These are phyloP conservation scores for Adansonia rubrostipa DNA, from an alignment of 441 rosid genomes.

Conservation along the genomic window DNA sequence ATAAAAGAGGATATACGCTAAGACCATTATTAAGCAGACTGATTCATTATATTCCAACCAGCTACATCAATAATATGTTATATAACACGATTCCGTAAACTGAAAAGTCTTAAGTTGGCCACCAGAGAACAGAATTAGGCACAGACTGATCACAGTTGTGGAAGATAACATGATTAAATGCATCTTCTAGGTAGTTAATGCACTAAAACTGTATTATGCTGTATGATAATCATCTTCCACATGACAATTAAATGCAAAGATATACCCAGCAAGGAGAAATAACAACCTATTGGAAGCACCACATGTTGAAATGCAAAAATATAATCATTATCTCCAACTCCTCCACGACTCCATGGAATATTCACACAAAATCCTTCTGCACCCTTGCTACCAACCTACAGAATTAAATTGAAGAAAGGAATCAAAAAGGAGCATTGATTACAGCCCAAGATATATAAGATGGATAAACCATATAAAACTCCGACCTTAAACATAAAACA, in stretches of 20 bases:
- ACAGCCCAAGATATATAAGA: constrained; percentile 16
- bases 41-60: neutral
- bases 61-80: neutral
- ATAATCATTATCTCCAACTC: constrained; percentile 93
- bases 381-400: constrained; percentile 80
- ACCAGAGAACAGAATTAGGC: neutral
- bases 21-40: neutral
- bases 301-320: constrained; percentile 85
- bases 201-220: neutral
- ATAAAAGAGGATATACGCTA: neutral
- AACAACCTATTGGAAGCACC: constrained; percentile 90
- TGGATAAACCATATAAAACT: neutral
- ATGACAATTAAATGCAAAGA: constrained; percentile 9
- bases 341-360: constrained; percentile 93
- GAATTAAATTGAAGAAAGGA: constrained; percentile 8
- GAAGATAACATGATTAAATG: neutral
- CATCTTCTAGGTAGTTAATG: neutral
- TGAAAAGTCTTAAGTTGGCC: neutral
- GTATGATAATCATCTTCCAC: constrained; percentile 7
- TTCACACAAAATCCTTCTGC: constrained; percentile 96
- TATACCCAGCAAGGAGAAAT: constrained; percentile 18
- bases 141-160: neutral
- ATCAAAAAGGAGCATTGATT: neutral
- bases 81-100: neutral
- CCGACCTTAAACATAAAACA: neutral